Percentiles rank a stretch among this genome's conserved stretches.
Evolutionary conservation across 352 stramenopile species (phyloP).

Genomic region (Thraustochytrium sp.): DNA sequence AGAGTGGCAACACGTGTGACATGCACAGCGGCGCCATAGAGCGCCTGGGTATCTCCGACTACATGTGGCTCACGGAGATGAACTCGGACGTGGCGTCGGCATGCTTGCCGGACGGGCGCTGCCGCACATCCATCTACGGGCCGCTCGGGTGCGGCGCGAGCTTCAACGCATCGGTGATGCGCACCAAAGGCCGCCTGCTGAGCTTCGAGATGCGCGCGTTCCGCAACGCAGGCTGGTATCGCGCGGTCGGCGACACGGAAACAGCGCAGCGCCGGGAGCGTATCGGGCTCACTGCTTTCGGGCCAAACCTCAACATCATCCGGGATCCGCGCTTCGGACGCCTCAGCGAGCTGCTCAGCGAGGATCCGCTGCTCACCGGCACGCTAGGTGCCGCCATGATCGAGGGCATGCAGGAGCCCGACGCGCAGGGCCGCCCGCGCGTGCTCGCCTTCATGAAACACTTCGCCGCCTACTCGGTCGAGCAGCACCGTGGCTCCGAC

Average conservation of each 20-base stretch:
- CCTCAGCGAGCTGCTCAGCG: constrained; percentile 36
- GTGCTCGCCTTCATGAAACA: constrained; percentile 43
- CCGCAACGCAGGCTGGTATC: background rate
- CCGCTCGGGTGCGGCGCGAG: constrained; percentile 3
- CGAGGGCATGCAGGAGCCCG: constrained; percentile 42
- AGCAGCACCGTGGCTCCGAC: constrained; percentile 1
- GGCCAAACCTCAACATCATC: constrained; percentile 47
- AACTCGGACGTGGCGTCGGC: background rate
- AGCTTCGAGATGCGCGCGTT: constrained; percentile 14
- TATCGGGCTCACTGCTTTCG: constrained; percentile 39
- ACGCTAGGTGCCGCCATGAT: constrained; percentile 38
- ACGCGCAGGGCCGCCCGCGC: background rate
- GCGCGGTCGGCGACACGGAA: background rate
- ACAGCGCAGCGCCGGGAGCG: background rate
- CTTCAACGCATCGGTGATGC: background rate
- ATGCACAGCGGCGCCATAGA: background rate
- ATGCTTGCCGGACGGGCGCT: background rate
- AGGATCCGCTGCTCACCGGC: constrained; percentile 49
- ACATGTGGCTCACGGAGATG: constrained; percentile 27
- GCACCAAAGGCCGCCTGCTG: background rate
- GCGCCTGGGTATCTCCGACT: background rate
- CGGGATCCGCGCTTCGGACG: constrained; percentile 46
- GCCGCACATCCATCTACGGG: background rate
- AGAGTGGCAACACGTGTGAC: background rate
- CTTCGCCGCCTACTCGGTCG: constrained; percentile 41